These are phyloP conservation scores for Candida piceae DNA, from an alignment of 805 yeast genomes.

Conservation along the genomic window DNA sequence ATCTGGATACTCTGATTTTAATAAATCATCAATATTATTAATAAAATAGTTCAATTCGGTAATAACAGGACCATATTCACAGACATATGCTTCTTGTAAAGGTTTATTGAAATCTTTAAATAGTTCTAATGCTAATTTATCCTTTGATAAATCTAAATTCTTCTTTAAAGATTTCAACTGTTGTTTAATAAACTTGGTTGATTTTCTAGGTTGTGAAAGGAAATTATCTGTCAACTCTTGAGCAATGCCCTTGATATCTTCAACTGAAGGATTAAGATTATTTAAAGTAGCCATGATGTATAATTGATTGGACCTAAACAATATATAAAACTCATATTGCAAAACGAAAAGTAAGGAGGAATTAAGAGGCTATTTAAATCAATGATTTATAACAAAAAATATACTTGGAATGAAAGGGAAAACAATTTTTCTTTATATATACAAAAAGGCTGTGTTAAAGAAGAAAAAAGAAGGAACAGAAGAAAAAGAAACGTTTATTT, in stretches of 20 bases:
- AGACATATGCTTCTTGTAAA: constrained; percentile 51
- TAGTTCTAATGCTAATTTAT: constrained; percentile 52
- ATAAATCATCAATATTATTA: constrained; percentile 55
- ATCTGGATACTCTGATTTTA: constrained; percentile 42
- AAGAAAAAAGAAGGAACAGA: too few relatives aligned
- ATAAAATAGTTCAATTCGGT: constrained; percentile 59
- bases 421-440: too few relatives aligned
- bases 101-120: constrained; percentile 64
- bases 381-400: too few relatives aligned
- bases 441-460: too few relatives aligned
- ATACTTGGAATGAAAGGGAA: too few relatives aligned
- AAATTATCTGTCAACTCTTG: constrained; percentile 37
- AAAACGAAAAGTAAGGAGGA: too few relatives aligned
- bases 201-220: constrained; percentile 40
- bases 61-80: constrained; percentile 50
- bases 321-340: too few relatives aligned
- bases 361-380: too few relatives aligned
- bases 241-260: constrained; percentile 45
- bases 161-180: constrained; percentile 66
- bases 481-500: too few relatives aligned
- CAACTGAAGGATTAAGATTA: constrained; percentile 34
- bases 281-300: constrained; percentile 20
- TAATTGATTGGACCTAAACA: too few relatives aligned
- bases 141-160: constrained; percentile 54
- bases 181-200: constrained; percentile 51